Evolutionary conservation across 2,329 filamentous ascomycete genomes (phyloP).

Genomic region (Pyrenochaeta sp.): DNA sequence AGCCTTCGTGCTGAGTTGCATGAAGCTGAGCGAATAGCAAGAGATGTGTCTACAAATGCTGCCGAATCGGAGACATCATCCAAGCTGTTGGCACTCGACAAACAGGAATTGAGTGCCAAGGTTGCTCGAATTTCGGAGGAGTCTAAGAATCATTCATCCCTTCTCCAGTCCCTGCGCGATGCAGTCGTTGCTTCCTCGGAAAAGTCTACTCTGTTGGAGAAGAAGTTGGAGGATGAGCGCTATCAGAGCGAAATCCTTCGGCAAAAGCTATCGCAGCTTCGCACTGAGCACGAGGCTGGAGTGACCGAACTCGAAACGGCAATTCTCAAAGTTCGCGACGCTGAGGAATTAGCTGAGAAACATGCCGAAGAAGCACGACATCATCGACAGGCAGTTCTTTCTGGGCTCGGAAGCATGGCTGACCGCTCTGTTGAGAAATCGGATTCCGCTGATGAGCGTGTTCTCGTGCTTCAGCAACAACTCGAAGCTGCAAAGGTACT

Average conservation of each 20-base stretch:
- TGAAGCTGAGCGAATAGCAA: conserved; percentile 74
- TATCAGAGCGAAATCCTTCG: conserved; percentile 77
- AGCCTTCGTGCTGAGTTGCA: conserved; percentile 86
- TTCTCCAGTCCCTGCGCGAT: conserved; percentile 76
- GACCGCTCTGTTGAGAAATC: conserved; percentile 60
- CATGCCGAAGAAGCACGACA: conserved; percentile 86
- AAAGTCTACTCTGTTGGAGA: conserved; percentile 78
- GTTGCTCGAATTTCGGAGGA: conserved; percentile 72
- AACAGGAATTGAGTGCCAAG: conserved; percentile 74
- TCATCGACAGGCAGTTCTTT: conserved; percentile 82
- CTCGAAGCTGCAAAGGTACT: conserved; percentile 78
- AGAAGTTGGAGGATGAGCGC: conserved; percentile 83
- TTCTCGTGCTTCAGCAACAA: conserved; percentile 79
- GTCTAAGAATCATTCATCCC: conserved; percentile 72
- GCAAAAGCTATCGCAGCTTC: conserved; percentile 76
- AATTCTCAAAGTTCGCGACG: conserved; percentile 78
- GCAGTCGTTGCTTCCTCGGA: conserved; percentile 81
- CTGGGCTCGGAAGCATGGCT: conserved; percentile 78
- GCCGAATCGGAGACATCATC: conserved; percentile 78
- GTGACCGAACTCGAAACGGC: conserved; percentile 78
- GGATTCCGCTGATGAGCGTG: conserved; percentile 66
- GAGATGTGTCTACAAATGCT: conserved; percentile 80
- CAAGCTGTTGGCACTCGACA: conserved; percentile 83
- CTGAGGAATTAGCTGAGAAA: conserved; percentile 86
- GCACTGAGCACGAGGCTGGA: conserved; percentile 81